Evolutionary conservation across 2,329 filamentous ascomycete genomes (phyloP).

Genomic region (Colletotrichum echinochloae): DNA sequence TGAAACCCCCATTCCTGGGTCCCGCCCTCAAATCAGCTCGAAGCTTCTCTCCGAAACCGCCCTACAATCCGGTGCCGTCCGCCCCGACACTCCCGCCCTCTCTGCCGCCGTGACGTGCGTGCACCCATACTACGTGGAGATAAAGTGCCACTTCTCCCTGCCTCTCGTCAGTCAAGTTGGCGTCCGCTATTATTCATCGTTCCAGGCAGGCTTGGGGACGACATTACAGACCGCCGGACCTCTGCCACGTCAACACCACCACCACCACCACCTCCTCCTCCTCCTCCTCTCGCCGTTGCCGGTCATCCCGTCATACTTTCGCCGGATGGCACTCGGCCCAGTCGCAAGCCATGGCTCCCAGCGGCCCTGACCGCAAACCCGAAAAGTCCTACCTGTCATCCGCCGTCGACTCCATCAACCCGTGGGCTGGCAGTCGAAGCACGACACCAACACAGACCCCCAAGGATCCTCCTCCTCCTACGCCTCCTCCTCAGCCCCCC

Average conservation of each 20-base stretch:
- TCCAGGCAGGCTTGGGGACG: conserved; percentile 19
- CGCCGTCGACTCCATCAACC: conserved; percentile 72
- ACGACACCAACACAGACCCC: conserved; percentile 63
- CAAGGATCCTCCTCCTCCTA: conserved; percentile 52
- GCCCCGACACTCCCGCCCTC: conserved; percentile 1
- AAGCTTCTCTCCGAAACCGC: conserved; percentile 34
- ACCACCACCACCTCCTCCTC: not conserved
- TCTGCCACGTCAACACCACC: not conserved
- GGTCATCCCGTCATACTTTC: conserved; percentile 13
- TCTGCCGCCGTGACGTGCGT: conserved; percentile 3
- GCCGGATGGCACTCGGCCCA: conserved; percentile 33
- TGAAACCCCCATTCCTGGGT: conserved; percentile 36
- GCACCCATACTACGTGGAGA: conserved; percentile 17
- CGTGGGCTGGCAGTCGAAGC: conserved; percentile 65
- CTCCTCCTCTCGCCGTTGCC: conserved; percentile 18
- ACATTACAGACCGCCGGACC: conserved; percentile 10
- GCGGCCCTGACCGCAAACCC: conserved; percentile 59
- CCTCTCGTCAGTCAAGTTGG: conserved; percentile 26
- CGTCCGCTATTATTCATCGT: conserved; percentile 10
- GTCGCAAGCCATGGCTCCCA: conserved; percentile 51
- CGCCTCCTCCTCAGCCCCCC: conserved; percentile 46
- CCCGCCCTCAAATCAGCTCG: conserved; percentile 20
- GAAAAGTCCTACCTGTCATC: conserved; percentile 72
- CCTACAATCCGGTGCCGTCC: conserved; percentile 18
- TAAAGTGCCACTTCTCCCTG: conserved; percentile 1